These are phyloP conservation scores for Albugo laibachii DNA, from an alignment of 352 stramenopile genomes.

Conservation along the genomic window DNA sequence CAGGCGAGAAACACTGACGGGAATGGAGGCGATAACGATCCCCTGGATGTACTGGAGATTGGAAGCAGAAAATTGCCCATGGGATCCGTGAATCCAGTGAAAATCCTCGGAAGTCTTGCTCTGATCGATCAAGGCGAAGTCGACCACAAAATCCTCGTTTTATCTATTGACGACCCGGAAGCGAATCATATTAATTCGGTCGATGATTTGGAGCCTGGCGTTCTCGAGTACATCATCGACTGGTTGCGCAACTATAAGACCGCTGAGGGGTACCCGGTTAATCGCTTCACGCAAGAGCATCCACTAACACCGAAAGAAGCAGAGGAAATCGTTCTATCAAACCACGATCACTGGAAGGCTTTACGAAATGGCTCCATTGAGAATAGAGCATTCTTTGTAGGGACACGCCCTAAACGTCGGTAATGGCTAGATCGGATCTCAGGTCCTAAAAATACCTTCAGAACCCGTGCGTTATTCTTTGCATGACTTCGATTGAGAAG, in stretches of 20 bases:
- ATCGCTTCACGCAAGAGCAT: conserved; percentile 75
- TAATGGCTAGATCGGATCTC: no score
- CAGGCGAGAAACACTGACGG: conserved; percentile 56
- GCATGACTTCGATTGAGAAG: no score
- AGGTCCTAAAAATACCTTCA: no score
- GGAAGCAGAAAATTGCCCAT: conserved; percentile 81
- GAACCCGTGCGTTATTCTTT: no score
- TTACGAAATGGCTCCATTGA: no score
- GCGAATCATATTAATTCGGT: conserved; percentile 69
- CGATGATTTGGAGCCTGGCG: conserved; percentile 84
- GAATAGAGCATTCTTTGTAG: no score
- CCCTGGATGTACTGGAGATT: conserved; percentile 98
- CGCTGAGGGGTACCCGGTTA: conserved; percentile 91
- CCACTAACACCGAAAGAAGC: conserved; percentile 28
- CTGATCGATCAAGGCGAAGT: conserved; percentile 98
- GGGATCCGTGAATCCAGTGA: conserved; percentile 91
- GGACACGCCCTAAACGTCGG: no score
- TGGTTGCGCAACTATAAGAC: conserved; percentile 99
- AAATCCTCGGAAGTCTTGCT: conserved; percentile 92
- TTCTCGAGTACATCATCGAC: conserved; percentile 77
- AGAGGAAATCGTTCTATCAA: conserved; percentile 40
- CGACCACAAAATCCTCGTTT: conserved; percentile 96
- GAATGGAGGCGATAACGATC: conserved; percentile 96
- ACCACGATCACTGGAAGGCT: conserved; percentile 39
- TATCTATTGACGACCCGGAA: conserved; percentile 81